Percentiles rank a stretch among this genome's conserved stretches.
Evolutionary conservation across 176 grass and related monocot genomes (phyloP).

Genomic region (Rhynchospora pubera): DNA sequence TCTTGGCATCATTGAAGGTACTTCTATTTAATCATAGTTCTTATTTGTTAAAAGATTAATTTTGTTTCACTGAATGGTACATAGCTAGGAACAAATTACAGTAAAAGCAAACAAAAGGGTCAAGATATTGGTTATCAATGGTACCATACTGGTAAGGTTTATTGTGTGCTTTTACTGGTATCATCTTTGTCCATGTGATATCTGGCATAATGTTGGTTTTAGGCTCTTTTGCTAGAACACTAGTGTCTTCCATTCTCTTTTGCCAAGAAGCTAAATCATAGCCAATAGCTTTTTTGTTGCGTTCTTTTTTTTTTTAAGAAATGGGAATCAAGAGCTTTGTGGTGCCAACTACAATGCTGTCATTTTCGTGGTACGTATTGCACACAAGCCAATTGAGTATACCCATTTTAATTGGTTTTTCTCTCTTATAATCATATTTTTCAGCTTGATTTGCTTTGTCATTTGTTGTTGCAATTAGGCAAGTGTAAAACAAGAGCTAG

Average conservation of each 20-base stretch:
- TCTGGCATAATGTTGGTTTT: not conserved
- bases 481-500: conserved; percentile 82
- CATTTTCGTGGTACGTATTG: too few relatives aligned
- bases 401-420: not conserved
- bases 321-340: too few relatives aligned
- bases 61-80: conserved; percentile 11
- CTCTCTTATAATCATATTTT: not conserved
- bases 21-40: not conserved
- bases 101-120: not conserved
- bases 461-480: conserved; percentile 32
- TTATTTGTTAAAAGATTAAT: not conserved
- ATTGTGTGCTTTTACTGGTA: not conserved
- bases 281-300: too few relatives aligned
- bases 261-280: too few relatives aligned
- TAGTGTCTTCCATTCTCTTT: not conserved
- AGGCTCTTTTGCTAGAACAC: not conserved
- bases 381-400: too few relatives aligned
- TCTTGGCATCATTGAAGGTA: conserved; percentile 88
- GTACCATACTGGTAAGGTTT: not conserved
- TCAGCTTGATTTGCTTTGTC: not conserved
- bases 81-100: not conserved
- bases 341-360: too few relatives aligned
- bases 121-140: conserved; percentile 11
- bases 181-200: not conserved
- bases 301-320: too few relatives aligned